Percentiles rank a stretch among this genome's conserved stretches.
phyloP scores from a whole-genome alignment of 1,284 basidiomycete genomes.

The Marasmius oreades region DNA sequence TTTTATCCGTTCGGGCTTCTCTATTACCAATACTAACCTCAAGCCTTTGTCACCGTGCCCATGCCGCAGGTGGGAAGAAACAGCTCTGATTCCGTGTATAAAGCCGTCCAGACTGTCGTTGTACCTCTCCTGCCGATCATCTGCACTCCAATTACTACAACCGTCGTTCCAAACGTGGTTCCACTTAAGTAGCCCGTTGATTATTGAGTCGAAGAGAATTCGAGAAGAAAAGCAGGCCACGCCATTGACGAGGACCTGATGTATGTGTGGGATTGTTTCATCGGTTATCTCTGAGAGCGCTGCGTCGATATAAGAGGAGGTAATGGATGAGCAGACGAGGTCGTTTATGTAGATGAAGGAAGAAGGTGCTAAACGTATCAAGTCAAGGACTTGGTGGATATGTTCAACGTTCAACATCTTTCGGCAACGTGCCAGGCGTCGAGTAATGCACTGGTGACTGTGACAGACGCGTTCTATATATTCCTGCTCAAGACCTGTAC shows the following conservation, averaged over 20 bases:
- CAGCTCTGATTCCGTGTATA: conserved; percentile 49
- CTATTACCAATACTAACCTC: conserved; percentile 60
- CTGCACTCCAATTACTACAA: conserved; percentile 50
- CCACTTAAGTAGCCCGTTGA: conserved; percentile 59
- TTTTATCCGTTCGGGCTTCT: conserved; percentile 66
- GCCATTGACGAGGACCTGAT: conserved; percentile 52
- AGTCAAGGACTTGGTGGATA: conserved; percentile 4
- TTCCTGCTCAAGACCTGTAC: too few species aligned
- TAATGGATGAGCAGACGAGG: conserved; percentile 46
- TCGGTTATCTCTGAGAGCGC: conserved; percentile 29
- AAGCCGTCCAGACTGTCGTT: conserved; percentile 70
- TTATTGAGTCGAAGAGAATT: conserved; percentile 63
- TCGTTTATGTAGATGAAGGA: conserved; percentile 74
- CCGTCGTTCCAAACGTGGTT: conserved; percentile 55
- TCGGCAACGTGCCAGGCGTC: neutral
- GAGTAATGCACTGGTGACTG: neutral
- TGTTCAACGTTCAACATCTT: neutral
- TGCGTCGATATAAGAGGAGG: conserved; percentile 37
- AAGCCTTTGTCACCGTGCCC: conserved; percentile 24
- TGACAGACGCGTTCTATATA: conserved; percentile 2
- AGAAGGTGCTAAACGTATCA: conserved; percentile 37
- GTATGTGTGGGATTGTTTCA: conserved; percentile 19
- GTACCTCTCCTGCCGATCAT: conserved; percentile 31
- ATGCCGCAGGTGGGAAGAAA: conserved; percentile 18
- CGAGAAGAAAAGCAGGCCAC: conserved; percentile 65